Percentiles rank a stretch among this genome's conserved stretches.
Conservation (phyloP, 192 early-diverging fungal genomes). For the Umbelopsis sp. region DNA sequence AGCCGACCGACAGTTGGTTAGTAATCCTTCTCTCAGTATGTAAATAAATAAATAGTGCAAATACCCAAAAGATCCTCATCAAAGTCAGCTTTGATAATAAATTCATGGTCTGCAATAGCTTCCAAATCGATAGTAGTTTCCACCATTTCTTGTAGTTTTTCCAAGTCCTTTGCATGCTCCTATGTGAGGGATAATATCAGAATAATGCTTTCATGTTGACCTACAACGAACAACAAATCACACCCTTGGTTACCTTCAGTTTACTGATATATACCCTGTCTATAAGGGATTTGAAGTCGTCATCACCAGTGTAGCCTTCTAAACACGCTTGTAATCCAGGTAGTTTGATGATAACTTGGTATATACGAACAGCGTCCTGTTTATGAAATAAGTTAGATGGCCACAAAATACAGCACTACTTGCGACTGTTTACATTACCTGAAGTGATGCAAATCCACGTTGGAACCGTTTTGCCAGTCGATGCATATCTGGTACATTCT, state of each 20-base stretch:
- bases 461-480: conserved; percentile 86
- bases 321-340: conserved; percentile 66
- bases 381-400: neutral
- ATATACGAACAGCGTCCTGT: conserved; percentile 85
- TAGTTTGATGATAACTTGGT: conserved; percentile 80
- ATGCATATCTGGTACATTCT: conserved; percentile 85
- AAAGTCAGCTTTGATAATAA: conserved; percentile 84
- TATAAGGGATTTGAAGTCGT: conserved; percentile 22
- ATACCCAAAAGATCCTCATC: conserved; percentile 71
- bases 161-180: conserved; percentile 57
- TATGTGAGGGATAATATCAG: conserved; percentile 3
- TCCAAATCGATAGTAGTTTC: conserved; percentile 90
- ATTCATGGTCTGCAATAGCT: conserved; percentile 85
- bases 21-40: neutral
- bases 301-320: conserved; percentile 37
- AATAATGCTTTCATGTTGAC: neutral
- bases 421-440: conserved; percentile 32
- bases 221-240: neutral
- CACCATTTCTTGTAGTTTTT: conserved; percentile 76
- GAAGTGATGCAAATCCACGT: conserved; percentile 72
- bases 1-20: neutral
- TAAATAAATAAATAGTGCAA: neutral
- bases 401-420: neutral
- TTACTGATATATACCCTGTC: conserved; percentile 59
- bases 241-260: conserved; percentile 38